Percentiles rank a stretch among this genome's conserved stretches.
Conservation (phyloP, 2,329 filamentous ascomycete species). For the Colletotrichum higginsianum region DNA sequence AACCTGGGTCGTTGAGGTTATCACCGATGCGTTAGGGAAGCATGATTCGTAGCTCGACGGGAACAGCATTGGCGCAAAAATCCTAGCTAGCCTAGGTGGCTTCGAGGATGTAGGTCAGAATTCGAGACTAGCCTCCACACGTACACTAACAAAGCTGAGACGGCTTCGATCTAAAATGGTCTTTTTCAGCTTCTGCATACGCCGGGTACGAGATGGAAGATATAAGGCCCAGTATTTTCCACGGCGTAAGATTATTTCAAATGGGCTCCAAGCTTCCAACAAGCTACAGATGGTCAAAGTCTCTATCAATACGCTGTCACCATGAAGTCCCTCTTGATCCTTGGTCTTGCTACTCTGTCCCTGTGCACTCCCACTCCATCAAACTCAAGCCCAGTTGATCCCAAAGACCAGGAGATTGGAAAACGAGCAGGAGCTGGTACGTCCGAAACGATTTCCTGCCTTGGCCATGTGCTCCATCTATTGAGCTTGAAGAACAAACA, state of each 20-base stretch:
- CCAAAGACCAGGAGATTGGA: neutral
- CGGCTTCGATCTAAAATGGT: too few species aligned
- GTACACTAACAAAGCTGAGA: too few species aligned
- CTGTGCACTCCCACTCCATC: neutral
- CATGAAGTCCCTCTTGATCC: neutral
- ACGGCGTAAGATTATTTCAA: too few species aligned
- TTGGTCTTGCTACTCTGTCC: neutral
- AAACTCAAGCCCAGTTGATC: neutral
- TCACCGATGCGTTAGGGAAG: neutral
- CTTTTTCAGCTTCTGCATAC: too few species aligned
- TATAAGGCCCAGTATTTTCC: neutral
- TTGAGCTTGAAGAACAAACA: too few species aligned
- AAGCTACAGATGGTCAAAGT: neutral
- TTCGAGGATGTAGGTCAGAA: too few species aligned
- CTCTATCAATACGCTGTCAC: neutral
- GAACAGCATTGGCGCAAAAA: too few species aligned
- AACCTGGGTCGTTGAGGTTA: neutral
- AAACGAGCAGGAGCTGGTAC: conserved; percentile 5
- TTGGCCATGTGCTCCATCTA: neutral
- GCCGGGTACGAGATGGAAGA: neutral
- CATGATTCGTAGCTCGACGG: too few species aligned
- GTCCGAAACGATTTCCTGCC: neutral
- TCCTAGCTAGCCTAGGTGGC: too few species aligned
- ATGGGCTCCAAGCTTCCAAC: too few species aligned
- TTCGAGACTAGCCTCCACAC: too few species aligned